Evolutionary conservation across 163 green algal species (phyloP).

Genomic region (Botryococcus braunii): DNA sequence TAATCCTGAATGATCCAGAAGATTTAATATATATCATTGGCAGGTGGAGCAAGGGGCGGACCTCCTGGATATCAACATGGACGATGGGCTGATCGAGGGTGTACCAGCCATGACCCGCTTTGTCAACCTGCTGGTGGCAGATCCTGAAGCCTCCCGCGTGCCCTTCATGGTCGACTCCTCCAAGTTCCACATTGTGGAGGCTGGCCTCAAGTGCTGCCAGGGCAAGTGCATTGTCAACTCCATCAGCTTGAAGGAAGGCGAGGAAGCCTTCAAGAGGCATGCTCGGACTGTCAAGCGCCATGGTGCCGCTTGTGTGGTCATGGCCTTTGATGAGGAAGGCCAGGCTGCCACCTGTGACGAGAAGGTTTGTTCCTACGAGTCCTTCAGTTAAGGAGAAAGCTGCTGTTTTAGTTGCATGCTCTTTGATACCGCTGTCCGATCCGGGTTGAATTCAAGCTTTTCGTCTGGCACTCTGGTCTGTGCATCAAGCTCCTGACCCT

Average conservation of each 20-base stretch:
- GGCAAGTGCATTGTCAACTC: constrained; percentile 99
- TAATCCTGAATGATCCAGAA: no score
- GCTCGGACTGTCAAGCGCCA: constrained; percentile 78
- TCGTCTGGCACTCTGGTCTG: no score
- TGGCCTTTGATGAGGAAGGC: constrained; percentile 97
- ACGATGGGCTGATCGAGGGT: constrained; percentile 93
- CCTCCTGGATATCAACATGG: constrained; percentile 98
- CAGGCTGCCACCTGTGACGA: constrained; percentile 79
- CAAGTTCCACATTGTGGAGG: constrained; percentile 97
- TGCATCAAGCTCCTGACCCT: no score
- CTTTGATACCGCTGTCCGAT: no score
- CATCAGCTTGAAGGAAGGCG: constrained; percentile 96
- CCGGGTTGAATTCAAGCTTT: no score
- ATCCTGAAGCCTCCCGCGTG: constrained; percentile 85
- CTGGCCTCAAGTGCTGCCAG: constrained; percentile 89
- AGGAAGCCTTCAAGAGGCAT: constrained; percentile 83
- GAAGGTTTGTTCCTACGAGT: no score
- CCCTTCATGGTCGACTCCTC: constrained; percentile 98
- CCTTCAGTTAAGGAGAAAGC: neutral
- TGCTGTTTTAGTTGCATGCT: no score
- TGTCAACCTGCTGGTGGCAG: no score
- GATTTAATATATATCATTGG: no score
- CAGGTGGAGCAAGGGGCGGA: constrained; percentile 84
- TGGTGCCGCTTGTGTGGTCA: constrained; percentile 92
- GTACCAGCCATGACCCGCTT: constrained; percentile 92